Evolutionary conservation across 148 eudicot genomes (phyloP).

Genomic region (Rhododendron henanense): DNA sequence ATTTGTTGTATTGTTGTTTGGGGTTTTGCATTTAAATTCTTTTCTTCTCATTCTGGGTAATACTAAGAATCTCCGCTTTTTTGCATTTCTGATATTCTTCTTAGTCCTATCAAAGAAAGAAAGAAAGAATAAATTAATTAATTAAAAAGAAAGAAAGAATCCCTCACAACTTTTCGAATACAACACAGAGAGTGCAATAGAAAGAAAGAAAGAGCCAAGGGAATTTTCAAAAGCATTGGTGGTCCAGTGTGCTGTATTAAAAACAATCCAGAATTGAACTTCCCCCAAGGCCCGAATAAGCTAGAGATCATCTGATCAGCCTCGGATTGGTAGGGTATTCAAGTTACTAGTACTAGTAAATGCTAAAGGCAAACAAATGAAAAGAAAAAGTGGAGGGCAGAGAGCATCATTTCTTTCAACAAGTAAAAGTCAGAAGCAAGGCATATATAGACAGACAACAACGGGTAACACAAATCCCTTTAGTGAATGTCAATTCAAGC

Average conservation of each 20-base stretch:
- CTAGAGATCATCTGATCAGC: not conserved
- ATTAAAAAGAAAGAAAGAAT: not conserved
- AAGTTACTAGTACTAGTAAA: not conserved
- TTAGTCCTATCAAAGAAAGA: not conserved
- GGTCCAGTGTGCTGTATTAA: not conserved
- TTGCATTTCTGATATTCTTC: not conserved
- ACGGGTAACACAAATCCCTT: conserved; percentile 5
- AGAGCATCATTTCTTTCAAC: conserved; percentile 2
- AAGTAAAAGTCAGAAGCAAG: conserved; percentile 5
- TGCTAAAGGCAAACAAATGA: not conserved
- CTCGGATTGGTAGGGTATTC: not conserved
- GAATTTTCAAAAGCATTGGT: not conserved
- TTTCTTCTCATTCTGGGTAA: not conserved
- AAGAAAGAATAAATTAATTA: not conserved
- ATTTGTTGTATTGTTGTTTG: not conserved
- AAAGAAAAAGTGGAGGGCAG: not conserved
- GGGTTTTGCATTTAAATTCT: not conserved
- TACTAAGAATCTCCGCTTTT: not conserved
- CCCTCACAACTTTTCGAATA: not conserved
- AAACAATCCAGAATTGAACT: not conserved
- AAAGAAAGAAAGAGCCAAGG: not conserved
- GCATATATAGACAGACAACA: not conserved
- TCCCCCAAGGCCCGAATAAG: not conserved
- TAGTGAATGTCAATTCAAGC: conserved; percentile 24
- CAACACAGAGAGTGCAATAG: not conserved